Base-by-base conservation (phyloP, 495 filamentous ascomycete species). In the Penicillium turbatum region DNA sequence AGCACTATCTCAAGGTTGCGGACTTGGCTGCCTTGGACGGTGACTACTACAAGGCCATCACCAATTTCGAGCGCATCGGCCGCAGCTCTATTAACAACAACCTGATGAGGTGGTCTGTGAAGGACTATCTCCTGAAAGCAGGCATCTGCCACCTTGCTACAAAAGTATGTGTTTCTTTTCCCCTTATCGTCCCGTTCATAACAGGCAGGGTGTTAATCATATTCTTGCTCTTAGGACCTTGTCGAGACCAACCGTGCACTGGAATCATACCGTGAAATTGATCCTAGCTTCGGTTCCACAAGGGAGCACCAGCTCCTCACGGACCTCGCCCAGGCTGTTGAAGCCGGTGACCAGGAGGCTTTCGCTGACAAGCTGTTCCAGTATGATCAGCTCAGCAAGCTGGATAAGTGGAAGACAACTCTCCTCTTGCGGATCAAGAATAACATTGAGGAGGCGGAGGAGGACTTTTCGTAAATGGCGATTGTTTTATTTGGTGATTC, bases 321-420 rank as follows among this genome's bases (percentile, higher is more conserved):
- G 2, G 90, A 95, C 61, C 71, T 97, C 21, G 69, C 78, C 10
- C 83, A 85, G 52, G 79, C 89, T 10, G 75, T 92, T 39, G 84
- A 92, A 48, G 69, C 74, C 12, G 83, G 83, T 15, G 86, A 95
- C 63, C 84, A 85, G 68, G 90, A 95, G 51, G 75, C 70, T 31
- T 97, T 93, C 57, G 83, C 84, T 10, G 90, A 95, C 63, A 91
- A 90, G 72, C 74, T 96, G 46, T 92, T 86, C 72, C 82, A 88
- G 59, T 96, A 77, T 64, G 88, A 96, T 70, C 88, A 92, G 75
- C 78, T 95, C 75, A 92, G 86, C 72, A 89, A 90, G 74, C 73
- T 96, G 62, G 90, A 95, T 64, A 90, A 91, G 76, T 97, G 92
- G 92, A 92, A 95, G 85, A 95, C 87, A 50, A 90, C 86, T 34